Base-by-base conservation (phyloP, 108 stramenopile genomes). In the Nitzschia sp. region DNA sequence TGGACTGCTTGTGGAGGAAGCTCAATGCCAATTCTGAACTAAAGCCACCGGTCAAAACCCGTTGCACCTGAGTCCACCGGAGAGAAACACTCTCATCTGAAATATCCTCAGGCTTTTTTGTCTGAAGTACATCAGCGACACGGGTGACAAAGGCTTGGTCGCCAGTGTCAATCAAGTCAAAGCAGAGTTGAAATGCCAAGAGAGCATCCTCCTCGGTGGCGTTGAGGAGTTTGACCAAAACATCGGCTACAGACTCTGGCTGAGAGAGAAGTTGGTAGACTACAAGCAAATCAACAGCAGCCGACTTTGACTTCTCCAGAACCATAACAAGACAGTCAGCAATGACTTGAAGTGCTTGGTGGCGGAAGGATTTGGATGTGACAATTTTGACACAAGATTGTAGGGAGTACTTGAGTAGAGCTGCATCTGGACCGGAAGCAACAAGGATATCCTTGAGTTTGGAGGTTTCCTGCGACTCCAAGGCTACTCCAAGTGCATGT, bases 401-500 rank as follows among this genome's bases (percentile, higher is more conserved):
- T 8, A 90, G 67, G 37, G 85, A 83, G 66, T 88, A 86, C 51
- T 83, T 65, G 17, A 92, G 73, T 25, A 80, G 40, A 8, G 41
- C 39, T 17, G 66, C 44, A 48, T 75, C 56, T 6, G 55, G 58
- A 40, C 51, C 55, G 21, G 71, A 63, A 0, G 67, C 44, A 57
- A 64, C 10, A 0, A 92, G 34, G 51, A 90, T 79, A 50, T 86
- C 78, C 20, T 58, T 62, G 8, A 92, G 63, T 58, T 83, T 80
- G 14, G 39, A 57, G 19, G 56, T 64, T 64, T 85, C 89, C 46
- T 80, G 83, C 20, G 95, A 80, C 71, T 99, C 98, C 24, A 98
- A 76, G 0, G 99, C 97, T 42, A 99, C 91, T 2, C 99, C 99
- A 51, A 99, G 58, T 0, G 99, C 98, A 73, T 98, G 97, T 17